A percentile compares a stretch with the other conserved stretches of the same genome.
These are phyloP conservation scores for Tricholoma saponaceum DNA, from an alignment of 768 basidiomycete species.

Conservation along the genomic window DNA sequence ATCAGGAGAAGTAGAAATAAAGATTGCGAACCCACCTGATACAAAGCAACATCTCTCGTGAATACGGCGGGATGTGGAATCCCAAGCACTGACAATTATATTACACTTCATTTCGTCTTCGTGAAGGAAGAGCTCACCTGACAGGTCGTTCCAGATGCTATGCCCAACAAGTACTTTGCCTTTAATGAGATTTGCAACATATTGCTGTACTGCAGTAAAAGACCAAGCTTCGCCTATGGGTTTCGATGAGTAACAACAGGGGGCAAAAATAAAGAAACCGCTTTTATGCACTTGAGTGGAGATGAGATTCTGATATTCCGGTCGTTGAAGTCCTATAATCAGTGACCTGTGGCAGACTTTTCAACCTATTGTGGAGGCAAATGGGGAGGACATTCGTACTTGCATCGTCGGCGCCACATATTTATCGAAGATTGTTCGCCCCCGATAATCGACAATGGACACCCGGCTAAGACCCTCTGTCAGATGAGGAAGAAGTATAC, in stretches of 20 bases:
- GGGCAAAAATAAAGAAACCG: neutral
- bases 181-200: slow-evolving; percentile 60
- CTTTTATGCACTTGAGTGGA: slow-evolving; percentile 33
- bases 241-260: neutral
- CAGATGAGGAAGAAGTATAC: neutral
- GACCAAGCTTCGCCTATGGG: slow-evolving; percentile 43
- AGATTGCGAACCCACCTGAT: slow-evolving; percentile 36
- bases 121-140: slow-evolving; percentile 41
- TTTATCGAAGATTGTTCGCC: slow-evolving; percentile 55
- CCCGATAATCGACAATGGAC: slow-evolving; percentile 53
- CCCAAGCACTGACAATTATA: slow-evolving; percentile 54
- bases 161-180: slow-evolving; percentile 76
- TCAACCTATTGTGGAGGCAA: neutral
- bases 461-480: slow-evolving; percentile 30
- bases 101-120: slow-evolving; percentile 7
- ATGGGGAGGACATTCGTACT: slow-evolving; percentile 20
- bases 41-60: slow-evolving; percentile 79
- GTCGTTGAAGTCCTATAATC: slow-evolving; percentile 72
- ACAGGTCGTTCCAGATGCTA: slow-evolving; percentile 76
- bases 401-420: slow-evolving; percentile 62
- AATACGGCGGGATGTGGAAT: slow-evolving; percentile 75
- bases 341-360: slow-evolving; percentile 43
- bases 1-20: slow-evolving; percentile 13
- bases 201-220: slow-evolving; percentile 64
- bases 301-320: slow-evolving; percentile 38